Conservation (phyloP, 495 filamentous ascomycete genomes). For the Rhizodiscina lignyota region DNA sequence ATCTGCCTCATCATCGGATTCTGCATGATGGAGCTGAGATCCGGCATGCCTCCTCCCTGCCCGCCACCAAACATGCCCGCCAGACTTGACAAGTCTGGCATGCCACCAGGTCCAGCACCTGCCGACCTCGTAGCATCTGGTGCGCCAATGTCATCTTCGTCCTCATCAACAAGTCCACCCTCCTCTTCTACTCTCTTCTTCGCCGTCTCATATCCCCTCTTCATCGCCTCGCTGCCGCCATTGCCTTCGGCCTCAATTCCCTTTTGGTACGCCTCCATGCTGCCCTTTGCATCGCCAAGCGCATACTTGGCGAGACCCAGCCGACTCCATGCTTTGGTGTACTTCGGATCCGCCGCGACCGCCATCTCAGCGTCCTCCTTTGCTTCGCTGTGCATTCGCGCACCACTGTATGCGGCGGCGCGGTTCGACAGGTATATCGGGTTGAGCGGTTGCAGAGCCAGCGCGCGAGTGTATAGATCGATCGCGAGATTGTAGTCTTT, state of each 20-base stretch:
- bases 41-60: constrained; percentile 71
- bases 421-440: constrained; percentile 97
- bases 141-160: constrained; percentile 28
- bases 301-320: constrained; percentile 83
- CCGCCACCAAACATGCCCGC: constrained; percentile 54
- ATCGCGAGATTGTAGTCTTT: constrained; percentile 77
- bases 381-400: constrained; percentile 65
- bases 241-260: constrained; percentile 90
- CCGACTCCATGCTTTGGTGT: constrained; percentile 91
- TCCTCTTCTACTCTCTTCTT: constrained; percentile 67
- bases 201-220: constrained; percentile 84
- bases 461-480: constrained; percentile 67
- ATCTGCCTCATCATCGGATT: constrained; percentile 96
- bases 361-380: constrained; percentile 78
- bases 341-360: constrained; percentile 68
- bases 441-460: constrained; percentile 65
- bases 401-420: constrained; percentile 74
- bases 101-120: constrained; percentile 41
- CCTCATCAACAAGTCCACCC: constrained; percentile 29
- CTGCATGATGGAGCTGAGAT: constrained; percentile 71
- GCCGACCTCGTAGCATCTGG: constrained; percentile 28
- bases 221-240: constrained; percentile 81
- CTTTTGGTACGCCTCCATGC: constrained; percentile 85
- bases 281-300: constrained; percentile 72
- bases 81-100: constrained; percentile 62